Conservation (phyloP, 2,329 filamentous ascomycete genomes). For the Beauveria medogensis region DNA sequence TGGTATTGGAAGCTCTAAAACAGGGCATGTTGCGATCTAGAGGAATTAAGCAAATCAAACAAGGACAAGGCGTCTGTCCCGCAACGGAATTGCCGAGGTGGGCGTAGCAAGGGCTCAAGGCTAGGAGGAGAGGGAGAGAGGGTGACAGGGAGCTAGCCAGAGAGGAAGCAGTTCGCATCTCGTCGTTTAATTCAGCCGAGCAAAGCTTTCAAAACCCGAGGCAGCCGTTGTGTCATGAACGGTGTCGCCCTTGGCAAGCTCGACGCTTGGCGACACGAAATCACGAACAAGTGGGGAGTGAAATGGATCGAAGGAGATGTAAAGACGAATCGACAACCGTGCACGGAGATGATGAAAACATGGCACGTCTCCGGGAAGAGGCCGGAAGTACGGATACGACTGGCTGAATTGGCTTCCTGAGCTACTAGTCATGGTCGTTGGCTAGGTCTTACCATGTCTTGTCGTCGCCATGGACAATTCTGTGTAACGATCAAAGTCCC, state of each 20-base stretch:
- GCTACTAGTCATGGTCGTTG: not conserved
- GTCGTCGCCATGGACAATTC: not conserved
- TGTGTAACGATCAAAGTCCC: not conserved
- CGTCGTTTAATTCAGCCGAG: not conserved
- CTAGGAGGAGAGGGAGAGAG: not conserved
- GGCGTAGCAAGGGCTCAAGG: not conserved
- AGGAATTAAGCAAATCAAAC: not conserved
- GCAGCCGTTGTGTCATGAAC: not conserved
- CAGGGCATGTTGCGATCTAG: not conserved
- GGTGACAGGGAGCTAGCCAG: not conserved
- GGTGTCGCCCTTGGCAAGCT: not conserved
- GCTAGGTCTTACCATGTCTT: not conserved
- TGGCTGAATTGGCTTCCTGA: not conserved
- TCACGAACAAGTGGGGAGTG: not conserved
- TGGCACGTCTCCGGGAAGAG: not conserved
- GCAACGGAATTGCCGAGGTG: not conserved
- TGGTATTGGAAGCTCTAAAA: not conserved
- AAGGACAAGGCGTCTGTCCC: not conserved
- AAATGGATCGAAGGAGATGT: conserved; percentile 1
- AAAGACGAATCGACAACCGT: conserved; percentile 4
- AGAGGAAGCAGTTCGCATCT: not conserved
- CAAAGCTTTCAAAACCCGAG: not conserved
- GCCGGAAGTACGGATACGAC: no score
- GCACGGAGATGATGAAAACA: not conserved
- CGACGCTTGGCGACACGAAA: not conserved